These are phyloP conservation scores for Boletus pseudo-olivaceus DNA, from an alignment of 768 basidiomycete genomes.

Conservation along the genomic window DNA sequence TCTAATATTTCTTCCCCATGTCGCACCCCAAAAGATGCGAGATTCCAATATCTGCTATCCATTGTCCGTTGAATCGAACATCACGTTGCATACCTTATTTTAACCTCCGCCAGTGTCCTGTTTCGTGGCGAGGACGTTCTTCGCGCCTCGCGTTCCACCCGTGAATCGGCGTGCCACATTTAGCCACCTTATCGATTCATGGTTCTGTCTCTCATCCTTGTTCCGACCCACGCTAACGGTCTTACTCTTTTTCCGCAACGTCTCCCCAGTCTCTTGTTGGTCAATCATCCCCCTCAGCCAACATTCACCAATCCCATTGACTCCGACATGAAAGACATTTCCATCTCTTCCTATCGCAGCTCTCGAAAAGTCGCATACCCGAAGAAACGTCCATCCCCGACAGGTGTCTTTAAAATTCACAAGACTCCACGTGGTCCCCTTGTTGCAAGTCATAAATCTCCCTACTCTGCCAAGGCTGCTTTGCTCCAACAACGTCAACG, in stretches of 20 bases:
- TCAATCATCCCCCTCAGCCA: slow-evolving; percentile 41
- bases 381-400: slow-evolving; percentile 81
- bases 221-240: slow-evolving; percentile 18
- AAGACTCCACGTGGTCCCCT: slow-evolving; percentile 49
- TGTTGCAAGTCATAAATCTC: slow-evolving; percentile 54
- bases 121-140: not conserved
- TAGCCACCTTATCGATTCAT: slow-evolving; percentile 3
- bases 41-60: not conserved
- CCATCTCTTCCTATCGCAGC: slow-evolving; percentile 53
- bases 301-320: slow-evolving; percentile 26
- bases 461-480: slow-evolving; percentile 61
- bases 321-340: slow-evolving; percentile 75
- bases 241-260: slow-evolving; percentile 19
- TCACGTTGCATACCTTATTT: slow-evolving; percentile 13
- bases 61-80: not conserved
- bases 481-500: slow-evolving; percentile 64
- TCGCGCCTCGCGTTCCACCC: not conserved
- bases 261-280: slow-evolving; percentile 41
- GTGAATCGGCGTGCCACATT: not conserved
- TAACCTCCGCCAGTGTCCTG: slow-evolving; percentile 6
- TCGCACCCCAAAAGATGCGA: slow-evolving; percentile 5
- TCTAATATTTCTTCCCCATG: slow-evolving; percentile 5
- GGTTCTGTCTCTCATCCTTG: slow-evolving; percentile 1
- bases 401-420: slow-evolving; percentile 69
- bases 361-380: slow-evolving; percentile 69